Percentiles rank a stretch among this genome's conserved stretches.
These are phyloP conservation scores for Pseudozyma thailandica DNA, from an alignment of 1,284 basidiomycete genomes.

Conservation along the genomic window DNA sequence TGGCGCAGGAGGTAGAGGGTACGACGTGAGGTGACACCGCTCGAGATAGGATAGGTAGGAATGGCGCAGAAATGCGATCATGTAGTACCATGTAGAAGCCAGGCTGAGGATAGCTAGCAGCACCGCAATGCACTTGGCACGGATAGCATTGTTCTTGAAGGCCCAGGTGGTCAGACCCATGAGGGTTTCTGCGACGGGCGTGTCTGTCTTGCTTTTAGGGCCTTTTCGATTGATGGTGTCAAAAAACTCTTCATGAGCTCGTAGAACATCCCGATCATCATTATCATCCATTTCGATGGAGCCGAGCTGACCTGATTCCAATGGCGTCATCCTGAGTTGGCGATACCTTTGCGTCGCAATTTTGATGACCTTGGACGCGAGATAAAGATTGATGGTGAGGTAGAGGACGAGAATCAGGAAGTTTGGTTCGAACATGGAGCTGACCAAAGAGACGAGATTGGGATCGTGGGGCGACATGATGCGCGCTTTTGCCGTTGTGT, in stretches of 20 bases:
- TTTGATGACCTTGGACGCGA: constrained; percentile 20
- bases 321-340: constrained; percentile 18
- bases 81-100: constrained; percentile 54
- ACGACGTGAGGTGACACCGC: constrained; percentile 32
- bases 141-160: constrained; percentile 16
- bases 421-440: constrained; percentile 49
- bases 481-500: neutral
- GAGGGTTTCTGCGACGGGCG: constrained; percentile 25
- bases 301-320: constrained; percentile 15
- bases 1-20: constrained; percentile 27
- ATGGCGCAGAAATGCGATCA: constrained; percentile 61
- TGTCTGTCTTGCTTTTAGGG: constrained; percentile 8
- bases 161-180: constrained; percentile 36
- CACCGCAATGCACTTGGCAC: constrained; percentile 25
- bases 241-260: too few relatives aligned
- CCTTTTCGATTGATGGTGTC: neutral
- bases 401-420: constrained; percentile 49
- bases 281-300: neutral
- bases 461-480: constrained; percentile 27
- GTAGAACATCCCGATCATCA: constrained; percentile 1
- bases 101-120: constrained; percentile 40
- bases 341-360: constrained; percentile 33
- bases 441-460: constrained; percentile 29
- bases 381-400: constrained; percentile 35
- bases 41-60: constrained; percentile 54